Percentiles rank a stretch among this genome's conserved stretches.
Conservation (phyloP, 129 eudicot species). For the Lactuca sativa region DNA sequence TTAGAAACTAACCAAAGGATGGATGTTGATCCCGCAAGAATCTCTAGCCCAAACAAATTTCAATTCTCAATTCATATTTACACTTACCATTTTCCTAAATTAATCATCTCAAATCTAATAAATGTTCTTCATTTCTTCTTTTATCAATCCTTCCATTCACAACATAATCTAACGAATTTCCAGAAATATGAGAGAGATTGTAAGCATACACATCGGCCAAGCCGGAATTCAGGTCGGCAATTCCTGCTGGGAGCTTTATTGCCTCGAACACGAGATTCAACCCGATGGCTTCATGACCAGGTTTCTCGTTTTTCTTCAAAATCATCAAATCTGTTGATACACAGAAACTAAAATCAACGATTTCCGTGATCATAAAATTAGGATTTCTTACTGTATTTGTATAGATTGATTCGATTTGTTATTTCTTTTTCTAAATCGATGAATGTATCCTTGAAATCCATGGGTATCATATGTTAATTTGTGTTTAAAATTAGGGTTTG, state of each 20-base stretch:
- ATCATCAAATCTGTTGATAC: no score
- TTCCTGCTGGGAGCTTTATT: constrained; percentile 35
- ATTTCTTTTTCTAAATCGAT: no score
- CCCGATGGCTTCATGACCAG: constrained; percentile 27
- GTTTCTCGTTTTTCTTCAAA: not conserved
- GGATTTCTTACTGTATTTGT: no score
- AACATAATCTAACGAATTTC: not conserved
- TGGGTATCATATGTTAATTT: not conserved
- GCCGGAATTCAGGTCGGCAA: constrained; percentile 32
- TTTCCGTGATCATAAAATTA: no score
- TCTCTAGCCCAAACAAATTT: constrained; percentile 28
- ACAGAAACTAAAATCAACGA: no score
- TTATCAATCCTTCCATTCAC: not conserved
- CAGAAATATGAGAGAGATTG: constrained; percentile 29
- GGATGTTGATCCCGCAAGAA: constrained; percentile 23
- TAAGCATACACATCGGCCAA: constrained; percentile 34
- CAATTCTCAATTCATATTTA: constrained; percentile 7
- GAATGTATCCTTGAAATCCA: not conserved
- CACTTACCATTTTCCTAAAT: constrained; percentile 18
- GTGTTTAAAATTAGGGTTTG: not conserved
- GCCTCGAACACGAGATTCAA: constrained; percentile 27
- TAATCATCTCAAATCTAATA: not conserved
- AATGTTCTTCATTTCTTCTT: constrained; percentile 9
- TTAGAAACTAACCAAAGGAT: constrained; percentile 14
- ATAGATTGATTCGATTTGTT: not conserved